Percentiles rank a stretch among this genome's conserved stretches.
phyloP scores from a whole-genome alignment of 345 rosid species.

The Trapa incisa region DNA sequence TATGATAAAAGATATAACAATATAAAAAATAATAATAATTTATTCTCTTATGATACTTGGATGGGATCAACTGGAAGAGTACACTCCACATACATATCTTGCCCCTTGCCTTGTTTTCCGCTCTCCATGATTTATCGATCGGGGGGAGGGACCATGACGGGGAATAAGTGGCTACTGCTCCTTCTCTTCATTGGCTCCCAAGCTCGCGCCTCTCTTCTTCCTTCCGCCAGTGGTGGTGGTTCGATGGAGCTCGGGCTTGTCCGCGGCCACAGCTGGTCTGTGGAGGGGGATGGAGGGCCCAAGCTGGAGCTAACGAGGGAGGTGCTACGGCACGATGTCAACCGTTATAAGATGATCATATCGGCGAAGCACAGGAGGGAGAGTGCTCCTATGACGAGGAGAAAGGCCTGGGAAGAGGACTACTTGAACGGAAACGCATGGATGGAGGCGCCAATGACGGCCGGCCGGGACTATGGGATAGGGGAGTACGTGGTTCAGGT shows the following conservation, averaged over 20 bases:
- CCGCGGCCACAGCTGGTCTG: background rate
- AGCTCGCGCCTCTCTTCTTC: background rate
- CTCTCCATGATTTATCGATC: too few relatives aligned
- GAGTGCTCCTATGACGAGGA: background rate
- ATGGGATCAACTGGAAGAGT: too few relatives aligned
- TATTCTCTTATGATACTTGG: too few relatives aligned
- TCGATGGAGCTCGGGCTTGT: background rate
- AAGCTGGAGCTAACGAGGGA: slow-evolving; percentile 19
- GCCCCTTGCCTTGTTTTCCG: too few relatives aligned
- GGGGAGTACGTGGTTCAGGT: slow-evolving; percentile 39
- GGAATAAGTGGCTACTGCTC: too few relatives aligned
- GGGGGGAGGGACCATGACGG: too few relatives aligned
- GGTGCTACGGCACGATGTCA: slow-evolving; percentile 24
- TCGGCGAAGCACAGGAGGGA: slow-evolving; percentile 10
- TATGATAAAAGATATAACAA: too few relatives aligned
- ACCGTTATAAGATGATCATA: slow-evolving; percentile 20
- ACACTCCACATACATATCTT: too few relatives aligned
- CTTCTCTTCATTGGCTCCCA: too few relatives aligned
- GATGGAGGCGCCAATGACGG: slow-evolving; percentile 23
- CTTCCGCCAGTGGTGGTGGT: background rate
- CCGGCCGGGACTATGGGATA: slow-evolving; percentile 34
- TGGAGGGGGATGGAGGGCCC: background rate
- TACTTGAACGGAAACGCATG: background rate
- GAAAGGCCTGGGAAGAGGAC: slow-evolving; percentile 6
- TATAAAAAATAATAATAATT: too few relatives aligned